Base-by-base conservation (phyloP, 441 rosid species). In the Gossypium schwendimanii region DNA sequence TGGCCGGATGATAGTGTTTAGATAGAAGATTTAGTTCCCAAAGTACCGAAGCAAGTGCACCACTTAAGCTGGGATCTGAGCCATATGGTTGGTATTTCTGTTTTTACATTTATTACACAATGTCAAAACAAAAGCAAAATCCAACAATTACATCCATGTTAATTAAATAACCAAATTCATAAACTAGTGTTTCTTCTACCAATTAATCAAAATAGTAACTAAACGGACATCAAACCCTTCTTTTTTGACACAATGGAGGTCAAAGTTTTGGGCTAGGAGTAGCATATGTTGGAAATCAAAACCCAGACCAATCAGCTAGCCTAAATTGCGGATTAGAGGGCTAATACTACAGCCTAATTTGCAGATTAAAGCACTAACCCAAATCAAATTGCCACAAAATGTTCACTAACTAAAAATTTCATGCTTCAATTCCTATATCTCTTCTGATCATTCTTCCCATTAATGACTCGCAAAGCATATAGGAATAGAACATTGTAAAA, bases 11-110 rank as follows among this genome's bases (percentile, higher is more conserved):
- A 69, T 86, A 90, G 81, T 95, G 95, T 80, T 84, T 87, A 21
- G 89, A 82, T 18, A 90, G 87, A 77, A 95, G 96, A 75, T 80
- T 80, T 63, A 95, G 89, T 69, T 95, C 99, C 99, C 99, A 95
- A 4, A 95, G 95, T 65, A 95, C 97, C 0, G 97, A 87, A 76
- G 96, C 92, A 60, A 92, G 90, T 1, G 97, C 98, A 4, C 99
- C 97, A 52, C 98, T 93, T 81, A 91, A 80, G 80, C 88, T 95
- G 12, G 98, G 99, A 59, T 95, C 95, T 9, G 77, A 23, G 0
- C 92, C 93, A 75, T 83, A 86, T 23, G 98, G 98, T 72, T 92
- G 94, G 76, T 89, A 90, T 78, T 84, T 91, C 97, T 92, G 70
- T 23, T 23, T 44, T 64, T 36, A 17, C 39, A 12, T 58, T 24